A percentile compares a stretch with the other conserved stretches of the same genome.
phyloP scores from a whole-genome alignment of 192 early-diverging fungal genomes.

The Podila horticola region DNA sequence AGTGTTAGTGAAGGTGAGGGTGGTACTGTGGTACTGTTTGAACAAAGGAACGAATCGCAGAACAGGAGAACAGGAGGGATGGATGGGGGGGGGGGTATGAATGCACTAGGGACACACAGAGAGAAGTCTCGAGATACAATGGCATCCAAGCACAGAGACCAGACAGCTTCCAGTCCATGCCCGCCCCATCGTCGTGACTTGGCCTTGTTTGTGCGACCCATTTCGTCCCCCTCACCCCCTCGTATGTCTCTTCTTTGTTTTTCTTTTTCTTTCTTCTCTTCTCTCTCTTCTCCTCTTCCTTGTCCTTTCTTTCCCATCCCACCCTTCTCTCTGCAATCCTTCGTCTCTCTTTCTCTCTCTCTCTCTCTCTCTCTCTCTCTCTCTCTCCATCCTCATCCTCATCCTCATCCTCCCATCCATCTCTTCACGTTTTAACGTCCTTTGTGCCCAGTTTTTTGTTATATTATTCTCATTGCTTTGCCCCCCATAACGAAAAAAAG shows the following conservation, averaged over 20 bases:
- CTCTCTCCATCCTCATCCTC: background rate
- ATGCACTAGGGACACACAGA: too few relatives aligned
- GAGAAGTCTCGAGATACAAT: too few relatives aligned
- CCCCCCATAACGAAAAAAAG: too few relatives aligned
- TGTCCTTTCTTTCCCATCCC: background rate
- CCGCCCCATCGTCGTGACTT: too few relatives aligned
- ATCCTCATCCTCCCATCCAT: background rate
- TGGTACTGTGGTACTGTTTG: background rate
- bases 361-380: background rate
- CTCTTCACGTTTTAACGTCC: conserved; percentile 8
- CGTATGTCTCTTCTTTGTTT: background rate
- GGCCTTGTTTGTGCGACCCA: too few relatives aligned
- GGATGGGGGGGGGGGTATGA: too few relatives aligned
- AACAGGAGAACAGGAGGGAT: too few relatives aligned
- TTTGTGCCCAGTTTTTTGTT: background rate
- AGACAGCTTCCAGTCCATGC: too few relatives aligned
- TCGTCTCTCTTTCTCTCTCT: background rate
- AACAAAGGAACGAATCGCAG: too few relatives aligned
- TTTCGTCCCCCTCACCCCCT: background rate
- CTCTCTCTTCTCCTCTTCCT: background rate
- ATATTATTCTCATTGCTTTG: background rate
- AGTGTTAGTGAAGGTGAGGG: background rate
- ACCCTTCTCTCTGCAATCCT: background rate
- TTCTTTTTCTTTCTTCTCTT: conserved; percentile 1
- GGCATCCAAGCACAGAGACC: too few relatives aligned